Base-by-base conservation (phyloP, 1,284 basidiomycete genomes). In the Malassezia sympodialis region DNA sequence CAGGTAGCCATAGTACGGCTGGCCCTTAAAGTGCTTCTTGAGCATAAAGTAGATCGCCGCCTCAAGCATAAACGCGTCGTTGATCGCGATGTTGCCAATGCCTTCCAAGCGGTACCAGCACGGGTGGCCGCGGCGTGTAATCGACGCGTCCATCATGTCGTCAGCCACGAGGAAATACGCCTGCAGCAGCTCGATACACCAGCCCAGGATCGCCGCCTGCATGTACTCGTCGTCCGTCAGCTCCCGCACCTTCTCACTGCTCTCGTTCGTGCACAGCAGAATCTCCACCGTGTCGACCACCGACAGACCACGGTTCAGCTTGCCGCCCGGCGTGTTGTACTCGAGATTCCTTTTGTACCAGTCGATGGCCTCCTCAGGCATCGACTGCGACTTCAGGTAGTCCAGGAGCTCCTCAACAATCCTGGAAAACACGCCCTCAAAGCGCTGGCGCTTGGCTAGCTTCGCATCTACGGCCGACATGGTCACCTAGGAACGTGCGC, bases 141-240 rank as follows among this genome's bases (percentile, higher is more conserved):
- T 84, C 47, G 85, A 88, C 23, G 82, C 77, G 76, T 98, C 94
- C 91, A 96, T 98, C 76, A 98, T 91, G 76, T 98, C 93, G 77
- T 98, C 93, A 21, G 90, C 84, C 53, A 98, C 91, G 53, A 98
- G 83, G 83, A 96, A 96, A 79, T 87, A 96, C 0, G 90, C 90
- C 85, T 98, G 94, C 14, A 96, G 82, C 88, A 96, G 80, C 78
- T 98, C 93, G 63, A 98, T 83, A 76, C 88, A 86, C 94, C 93
- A 98, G 7, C 93, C 94, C 39, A 98, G 80, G 40, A 96, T 79
- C 8, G 90, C 93, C 8, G 89, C 84, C 65, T 87, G 83, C 76
- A 84, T 80, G 79, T 94, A 96, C 77, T 96, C 91, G 27, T 62
- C 53, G 40, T 74, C 70, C 19, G 55, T 60, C 27, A 74, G 63